Evolutionary conservation across 75 land plant species (phyloP).

Genomic region (Cunninghamia lanceolata): DNA sequence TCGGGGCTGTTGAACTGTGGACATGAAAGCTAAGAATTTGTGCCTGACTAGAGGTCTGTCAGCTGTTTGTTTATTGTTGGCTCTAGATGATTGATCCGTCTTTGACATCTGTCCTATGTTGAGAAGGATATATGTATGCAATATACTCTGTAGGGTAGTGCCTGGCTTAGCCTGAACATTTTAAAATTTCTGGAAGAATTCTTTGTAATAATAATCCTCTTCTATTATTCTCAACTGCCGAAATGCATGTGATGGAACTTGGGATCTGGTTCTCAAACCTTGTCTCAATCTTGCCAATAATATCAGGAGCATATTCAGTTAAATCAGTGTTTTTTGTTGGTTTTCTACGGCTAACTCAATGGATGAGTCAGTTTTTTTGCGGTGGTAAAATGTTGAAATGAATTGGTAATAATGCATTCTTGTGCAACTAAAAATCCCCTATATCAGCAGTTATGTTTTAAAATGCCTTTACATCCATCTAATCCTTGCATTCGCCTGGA

Average conservation of each 20-base stretch:
- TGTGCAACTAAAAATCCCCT: neutral
- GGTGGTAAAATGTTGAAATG: neutral
- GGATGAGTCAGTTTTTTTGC: neutral
- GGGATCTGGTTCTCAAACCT: neutral
- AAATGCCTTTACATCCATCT: neutral
- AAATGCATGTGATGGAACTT: neutral
- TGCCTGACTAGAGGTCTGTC: neutral
- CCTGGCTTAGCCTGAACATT: neutral
- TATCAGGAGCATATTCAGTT: conserved; percentile 3
- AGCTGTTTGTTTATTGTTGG: neutral
- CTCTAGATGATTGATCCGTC: neutral
- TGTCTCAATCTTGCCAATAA: neutral
- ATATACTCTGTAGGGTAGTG: neutral
- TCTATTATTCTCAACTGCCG: neutral
- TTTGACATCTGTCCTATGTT: neutral
- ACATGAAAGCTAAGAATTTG: neutral
- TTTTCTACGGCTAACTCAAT: neutral
- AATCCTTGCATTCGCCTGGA: neutral
- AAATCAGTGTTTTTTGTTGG: neutral
- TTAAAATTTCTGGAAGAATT: neutral
- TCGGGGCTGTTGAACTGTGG: conserved; percentile 6
- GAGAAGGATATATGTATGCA: conserved; percentile 7
- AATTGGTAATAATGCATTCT: neutral
- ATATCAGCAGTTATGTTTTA: neutral
- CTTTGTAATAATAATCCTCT: conserved; percentile 6